Base-by-base conservation (phyloP, 495 filamentous ascomycete genomes). In the Podospora fimiseda region DNA sequence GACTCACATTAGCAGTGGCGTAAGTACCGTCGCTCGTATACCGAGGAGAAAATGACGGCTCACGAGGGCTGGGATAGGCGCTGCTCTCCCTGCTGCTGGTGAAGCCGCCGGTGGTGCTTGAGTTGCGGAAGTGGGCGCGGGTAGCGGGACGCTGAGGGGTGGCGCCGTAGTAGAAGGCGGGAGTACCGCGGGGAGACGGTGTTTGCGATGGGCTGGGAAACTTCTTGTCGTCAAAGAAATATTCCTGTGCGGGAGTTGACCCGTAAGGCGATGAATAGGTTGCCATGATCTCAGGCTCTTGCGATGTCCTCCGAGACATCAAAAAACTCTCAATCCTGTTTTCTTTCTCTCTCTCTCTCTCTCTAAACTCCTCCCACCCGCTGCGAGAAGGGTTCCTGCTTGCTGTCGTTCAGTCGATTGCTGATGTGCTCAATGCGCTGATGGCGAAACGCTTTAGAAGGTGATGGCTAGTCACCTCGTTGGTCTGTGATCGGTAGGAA, bases 1-100 rank as follows among this genome's bases (percentile, higher is more conserved):
- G 66, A 78, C 74, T 78, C 74, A 78, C 74, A 76, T 78, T 73
- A 62, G 71, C 74, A 68, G 74, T 78, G 66, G 71, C 74, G 67
- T 78, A 78, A 50, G 79, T 64, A 64, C 79, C 79, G 59, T 76
- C 78, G 60, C 73, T 80, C 51, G 68, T 76, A 56, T 73, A 77
- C 48, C 74, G 72, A 38, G 74, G 74, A 5, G 74, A 78, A 61
- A 74, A 64, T 43, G 68, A 66, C 52, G 70, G 65, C 27, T 64
- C 57, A 51, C 68, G 66, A 53, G 70, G 68, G 53, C 66, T 70
- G 53, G 49, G 51, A 36, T 50, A 65, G 58, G n/a, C n/a, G n/a
- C 52, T 58, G 53, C 9, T 44, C 53, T 27, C 41, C 36, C 52
- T 52, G 41, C 52, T 56, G 36, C 30, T 53, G 47, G 46, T 43